These are phyloP conservation scores for Fusarium brevicatenulatum DNA, from an alignment of 2,329 filamentous ascomycete genomes.

Conservation along the genomic window DNA sequence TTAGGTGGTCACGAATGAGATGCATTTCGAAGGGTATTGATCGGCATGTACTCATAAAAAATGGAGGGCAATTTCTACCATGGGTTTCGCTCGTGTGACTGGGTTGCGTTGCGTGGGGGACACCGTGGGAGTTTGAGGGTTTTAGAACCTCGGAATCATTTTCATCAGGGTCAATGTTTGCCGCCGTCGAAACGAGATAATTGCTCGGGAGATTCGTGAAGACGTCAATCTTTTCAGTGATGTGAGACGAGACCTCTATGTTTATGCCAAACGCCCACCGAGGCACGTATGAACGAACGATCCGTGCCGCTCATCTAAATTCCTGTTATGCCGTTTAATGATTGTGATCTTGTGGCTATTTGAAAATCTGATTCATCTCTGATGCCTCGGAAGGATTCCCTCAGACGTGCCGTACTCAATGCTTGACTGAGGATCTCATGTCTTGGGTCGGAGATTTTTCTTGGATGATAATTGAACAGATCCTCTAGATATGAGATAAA, in stretches of 20 bases:
- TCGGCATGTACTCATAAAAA: constrained; percentile 62
- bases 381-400: not conserved
- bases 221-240: constrained; percentile 39
- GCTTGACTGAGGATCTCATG: not conserved
- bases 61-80: constrained; percentile 54
- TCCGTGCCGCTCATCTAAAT: constrained; percentile 4
- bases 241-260: constrained; percentile 37
- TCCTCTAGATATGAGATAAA: not conserved
- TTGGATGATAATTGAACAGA: not conserved
- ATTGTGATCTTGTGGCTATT: constrained; percentile 5
- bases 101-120: constrained; percentile 51
- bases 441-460: not conserved
- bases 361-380: not conserved
- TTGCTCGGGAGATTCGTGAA: constrained; percentile 47
- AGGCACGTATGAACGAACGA: constrained; percentile 26
- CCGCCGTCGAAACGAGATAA: constrained; percentile 50
- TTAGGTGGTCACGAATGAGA: constrained; percentile 57
- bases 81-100: constrained; percentile 53
- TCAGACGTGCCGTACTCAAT: not conserved
- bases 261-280: constrained; percentile 15
- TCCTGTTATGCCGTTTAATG: constrained; percentile 1
- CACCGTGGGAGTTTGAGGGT: constrained; percentile 59
- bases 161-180: constrained; percentile 58
- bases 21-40: constrained; percentile 57
- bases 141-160: constrained; percentile 61